A percentile compares a stretch with the other conserved stretches of the same genome.
Conservation (phyloP, 495 filamentous ascomycete genomes). For the Annulohypoxylon moriforme region DNA sequence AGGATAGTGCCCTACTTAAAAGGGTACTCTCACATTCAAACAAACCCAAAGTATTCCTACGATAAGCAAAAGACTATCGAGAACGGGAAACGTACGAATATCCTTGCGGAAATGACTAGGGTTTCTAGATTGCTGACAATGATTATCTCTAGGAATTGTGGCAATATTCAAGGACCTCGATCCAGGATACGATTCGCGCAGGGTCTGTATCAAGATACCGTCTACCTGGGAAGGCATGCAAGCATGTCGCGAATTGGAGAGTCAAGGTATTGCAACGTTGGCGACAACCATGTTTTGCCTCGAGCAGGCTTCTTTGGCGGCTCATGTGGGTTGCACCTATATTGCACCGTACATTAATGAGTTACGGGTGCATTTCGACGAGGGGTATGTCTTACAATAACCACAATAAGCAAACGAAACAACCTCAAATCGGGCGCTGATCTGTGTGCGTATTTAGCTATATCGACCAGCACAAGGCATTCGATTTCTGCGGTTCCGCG, state of each 20-base stretch:
- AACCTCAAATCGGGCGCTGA: slow-evolving; percentile 20
- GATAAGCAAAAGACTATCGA: slow-evolving; percentile 63
- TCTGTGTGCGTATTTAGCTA: slow-evolving; percentile 47
- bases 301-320: slow-evolving; percentile 67
- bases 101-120: not conserved
- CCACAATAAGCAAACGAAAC: not conserved
- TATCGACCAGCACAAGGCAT: slow-evolving; percentile 57
- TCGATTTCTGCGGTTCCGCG: slow-evolving; percentile 62
- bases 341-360: slow-evolving; percentile 74
- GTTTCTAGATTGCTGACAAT: not conserved
- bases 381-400: slow-evolving; percentile 52
- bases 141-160: slow-evolving; percentile 56
- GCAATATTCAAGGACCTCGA: slow-evolving; percentile 61
- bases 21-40: slow-evolving; percentile 69
- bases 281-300: slow-evolving; percentile 72
- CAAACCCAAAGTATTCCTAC: slow-evolving; percentile 68
- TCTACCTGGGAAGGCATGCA: slow-evolving; percentile 72
- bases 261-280: slow-evolving; percentile 63
- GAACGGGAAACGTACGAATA: slow-evolving; percentile 64
- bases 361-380: slow-evolving; percentile 69
- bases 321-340: slow-evolving; percentile 67
- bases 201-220: slow-evolving; percentile 72
- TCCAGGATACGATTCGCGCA: slow-evolving; percentile 58
- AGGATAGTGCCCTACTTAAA: slow-evolving; percentile 63
- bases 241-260: slow-evolving; percentile 68